A percentile compares a stretch with the other conserved stretches of the same genome.
Conservation (phyloP, 345 rosid genomes). For the Citrus hindsii region DNA sequence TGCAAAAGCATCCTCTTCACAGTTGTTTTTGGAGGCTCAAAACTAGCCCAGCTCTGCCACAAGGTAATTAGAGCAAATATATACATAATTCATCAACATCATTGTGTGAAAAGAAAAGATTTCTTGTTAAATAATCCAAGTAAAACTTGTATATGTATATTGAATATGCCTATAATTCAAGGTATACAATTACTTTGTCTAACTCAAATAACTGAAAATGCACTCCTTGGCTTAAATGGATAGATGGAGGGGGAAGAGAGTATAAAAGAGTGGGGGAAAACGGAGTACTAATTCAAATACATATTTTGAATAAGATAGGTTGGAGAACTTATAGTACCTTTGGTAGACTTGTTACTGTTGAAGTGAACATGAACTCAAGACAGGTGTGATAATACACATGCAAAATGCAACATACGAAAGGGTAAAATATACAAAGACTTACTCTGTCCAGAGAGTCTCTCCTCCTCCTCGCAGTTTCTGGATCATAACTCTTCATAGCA, state of each 20-base stretch:
- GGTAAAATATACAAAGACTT: conserved; percentile 17
- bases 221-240: background rate
- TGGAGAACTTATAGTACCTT: background rate
- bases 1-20: conserved; percentile 79
- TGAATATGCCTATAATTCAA: background rate
- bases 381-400: background rate
- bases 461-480: conserved; percentile 85
- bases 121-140: background rate
- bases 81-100: background rate
- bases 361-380: conserved; percentile 1
- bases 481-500: conserved; percentile 55
- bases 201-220: background rate
- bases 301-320: background rate
- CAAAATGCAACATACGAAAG: background rate
- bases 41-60: conserved; percentile 80
- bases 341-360: background rate
- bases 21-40: conserved; percentile 90
- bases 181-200: background rate
- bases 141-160: background rate
- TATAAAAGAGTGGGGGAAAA: no score
- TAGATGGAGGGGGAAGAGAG: background rate
- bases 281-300: background rate
- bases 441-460: conserved; percentile 89
- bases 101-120: background rate
- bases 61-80: conserved; percentile 14